phyloP scores from a whole-genome alignment of 768 basidiomycete genomes.

The Pleurotus tuber-regium region DNA sequence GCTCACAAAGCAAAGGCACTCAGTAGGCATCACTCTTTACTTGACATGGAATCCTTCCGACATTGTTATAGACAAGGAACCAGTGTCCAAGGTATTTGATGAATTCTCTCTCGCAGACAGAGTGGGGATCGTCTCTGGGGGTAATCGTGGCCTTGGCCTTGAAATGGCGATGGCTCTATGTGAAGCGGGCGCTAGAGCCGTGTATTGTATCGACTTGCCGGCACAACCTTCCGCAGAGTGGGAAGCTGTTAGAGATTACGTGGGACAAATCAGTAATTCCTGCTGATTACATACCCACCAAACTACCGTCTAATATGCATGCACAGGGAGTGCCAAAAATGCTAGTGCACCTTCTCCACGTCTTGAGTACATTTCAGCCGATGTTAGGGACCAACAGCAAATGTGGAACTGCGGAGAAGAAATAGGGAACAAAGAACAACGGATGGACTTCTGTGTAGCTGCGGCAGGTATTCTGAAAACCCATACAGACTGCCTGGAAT shows the following conservation, averaged over 20 bases:
- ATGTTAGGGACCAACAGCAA: constrained; percentile 62
- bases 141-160: constrained; percentile 71
- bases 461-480: constrained; percentile 71
- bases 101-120: constrained; percentile 58
- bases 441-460: constrained; percentile 76
- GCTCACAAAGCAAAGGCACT: background rate
- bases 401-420: constrained; percentile 55
- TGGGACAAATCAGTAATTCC: constrained; percentile 40
- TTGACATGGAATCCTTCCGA: too few relatives aligned
- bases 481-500: constrained; percentile 62
- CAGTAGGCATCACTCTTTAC: too few relatives aligned
- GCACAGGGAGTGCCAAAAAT: too few relatives aligned
- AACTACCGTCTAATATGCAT: too few relatives aligned
- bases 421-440: constrained; percentile 63
- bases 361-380: constrained; percentile 60
- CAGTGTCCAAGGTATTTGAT: constrained; percentile 52
- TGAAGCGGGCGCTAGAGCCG: constrained; percentile 67
- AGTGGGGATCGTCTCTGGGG: constrained; percentile 63
- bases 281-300: background rate
- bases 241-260: constrained; percentile 49
- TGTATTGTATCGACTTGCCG: constrained; percentile 71
- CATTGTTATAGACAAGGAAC: constrained; percentile 9
- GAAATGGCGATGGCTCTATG: constrained; percentile 76
- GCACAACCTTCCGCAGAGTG: constrained; percentile 56
- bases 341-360: constrained; percentile 12